These are phyloP conservation scores for Lentinula aciculospora DNA, from an alignment of 768 basidiomycete genomes.

Conservation along the genomic window DNA sequence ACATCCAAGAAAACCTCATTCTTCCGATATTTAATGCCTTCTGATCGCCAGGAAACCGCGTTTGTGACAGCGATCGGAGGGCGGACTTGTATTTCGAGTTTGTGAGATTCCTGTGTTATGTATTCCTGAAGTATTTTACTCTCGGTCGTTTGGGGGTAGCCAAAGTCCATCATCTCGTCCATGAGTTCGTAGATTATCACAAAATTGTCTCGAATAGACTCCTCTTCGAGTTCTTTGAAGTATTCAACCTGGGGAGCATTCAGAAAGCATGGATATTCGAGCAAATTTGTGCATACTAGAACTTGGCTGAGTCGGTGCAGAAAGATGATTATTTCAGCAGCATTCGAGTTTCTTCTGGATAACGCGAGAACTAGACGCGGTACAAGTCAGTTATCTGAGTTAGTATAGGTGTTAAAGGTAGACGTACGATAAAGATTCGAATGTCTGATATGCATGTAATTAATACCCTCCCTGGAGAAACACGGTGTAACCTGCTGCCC, in stretches of 20 bases:
- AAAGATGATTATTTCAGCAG: conserved; percentile 94
- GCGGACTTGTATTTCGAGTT: conserved; percentile 87
- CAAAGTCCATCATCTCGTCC: conserved; percentile 99
- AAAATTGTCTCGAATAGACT: conserved; percentile 98
- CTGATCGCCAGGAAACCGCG: conserved; percentile 97
- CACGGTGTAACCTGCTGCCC: conserved; percentile 95
- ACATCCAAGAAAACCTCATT: conserved; percentile 99
- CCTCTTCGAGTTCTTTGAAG: conserved; percentile 99
- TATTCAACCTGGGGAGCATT: conserved; percentile 59
- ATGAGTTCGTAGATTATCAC: conserved; percentile 98
- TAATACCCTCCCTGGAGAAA: conserved; percentile 91
- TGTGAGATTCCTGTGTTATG: conserved; percentile 98
- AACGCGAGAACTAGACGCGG: conserved; percentile 77
- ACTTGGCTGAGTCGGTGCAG: conserved; percentile 91
- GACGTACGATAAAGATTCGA: conserved; percentile 92
- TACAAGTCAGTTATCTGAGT: neutral
- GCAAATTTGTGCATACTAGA: conserved; percentile 29
- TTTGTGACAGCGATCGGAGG: conserved; percentile 98
- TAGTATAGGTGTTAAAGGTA: neutral
- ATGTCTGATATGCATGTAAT: conserved; percentile 98
- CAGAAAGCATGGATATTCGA: neutral
- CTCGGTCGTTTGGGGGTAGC: conserved; percentile 97
- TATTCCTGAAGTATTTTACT: conserved; percentile 99
- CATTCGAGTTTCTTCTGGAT: conserved; percentile 94
- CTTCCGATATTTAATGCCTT: conserved; percentile 95